phyloP scores from a whole-genome alignment of 768 basidiomycete genomes.

The Boletus edulis region DNA sequence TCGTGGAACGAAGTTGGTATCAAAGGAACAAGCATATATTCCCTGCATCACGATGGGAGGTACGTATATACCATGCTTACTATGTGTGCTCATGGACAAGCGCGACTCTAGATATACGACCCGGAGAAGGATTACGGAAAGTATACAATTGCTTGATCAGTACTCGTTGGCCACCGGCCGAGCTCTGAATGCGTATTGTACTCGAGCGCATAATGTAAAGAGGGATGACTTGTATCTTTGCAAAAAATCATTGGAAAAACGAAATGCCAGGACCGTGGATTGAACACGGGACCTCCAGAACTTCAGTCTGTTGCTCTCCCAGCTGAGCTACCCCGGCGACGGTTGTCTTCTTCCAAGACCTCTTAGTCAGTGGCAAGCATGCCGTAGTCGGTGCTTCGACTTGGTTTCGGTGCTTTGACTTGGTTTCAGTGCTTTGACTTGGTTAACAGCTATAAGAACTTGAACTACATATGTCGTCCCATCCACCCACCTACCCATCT shows the following conservation, averaged over 20 bases:
- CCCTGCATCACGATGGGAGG: slow-evolving; percentile 96
- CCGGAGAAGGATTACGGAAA: slow-evolving; percentile 93
- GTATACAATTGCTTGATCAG: slow-evolving; percentile 68
- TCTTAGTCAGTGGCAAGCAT: no score
- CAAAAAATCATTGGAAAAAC: background rate
- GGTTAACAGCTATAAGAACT: slow-evolving; percentile 2
- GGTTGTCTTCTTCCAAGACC: background rate
- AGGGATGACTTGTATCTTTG: background rate
- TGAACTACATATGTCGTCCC: background rate
- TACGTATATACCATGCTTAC: slow-evolving; percentile 30
- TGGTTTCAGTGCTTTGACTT: slow-evolving; percentile 2
- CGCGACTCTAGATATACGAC: slow-evolving; percentile 68
- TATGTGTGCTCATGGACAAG: background rate
- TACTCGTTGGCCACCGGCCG: slow-evolving; percentile 1
- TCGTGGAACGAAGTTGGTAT: slow-evolving; percentile 95
- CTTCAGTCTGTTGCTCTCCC: slow-evolving; percentile 76
- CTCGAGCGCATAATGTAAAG: background rate
- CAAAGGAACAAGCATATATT: slow-evolving; percentile 97
- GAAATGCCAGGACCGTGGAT: slow-evolving; percentile 51
- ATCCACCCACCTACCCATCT: background rate
- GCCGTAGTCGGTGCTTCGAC: background rate
- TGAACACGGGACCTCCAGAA: slow-evolving; percentile 50
- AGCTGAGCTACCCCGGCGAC: slow-evolving; percentile 66
- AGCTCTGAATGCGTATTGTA: background rate
- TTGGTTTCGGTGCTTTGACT: background rate